Conservation (phyloP, 371 early-diverging fungal species). For the Blakeslea trispora region DNA sequence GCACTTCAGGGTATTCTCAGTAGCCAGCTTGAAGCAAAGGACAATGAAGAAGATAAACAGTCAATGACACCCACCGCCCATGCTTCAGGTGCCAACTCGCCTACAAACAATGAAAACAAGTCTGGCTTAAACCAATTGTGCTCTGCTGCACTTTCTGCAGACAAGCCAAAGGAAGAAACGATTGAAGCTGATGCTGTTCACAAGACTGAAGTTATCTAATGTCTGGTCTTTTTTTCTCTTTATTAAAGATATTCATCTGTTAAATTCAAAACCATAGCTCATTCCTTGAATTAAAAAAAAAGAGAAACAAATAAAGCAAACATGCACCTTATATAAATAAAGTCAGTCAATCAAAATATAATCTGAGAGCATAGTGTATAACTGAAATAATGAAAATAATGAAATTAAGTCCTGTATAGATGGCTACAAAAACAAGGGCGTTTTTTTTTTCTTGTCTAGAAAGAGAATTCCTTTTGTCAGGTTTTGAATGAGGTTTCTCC, state of each 20-base stretch:
- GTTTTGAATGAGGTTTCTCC: too few species aligned
- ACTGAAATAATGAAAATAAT: too few species aligned
- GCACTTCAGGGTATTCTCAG: conserved; percentile 5
- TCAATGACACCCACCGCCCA: conserved; percentile 43
- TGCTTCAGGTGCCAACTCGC: conserved; percentile 39
- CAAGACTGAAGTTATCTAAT: not conserved
- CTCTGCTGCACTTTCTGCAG: conserved; percentile 40
- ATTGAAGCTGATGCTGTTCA: not conserved
- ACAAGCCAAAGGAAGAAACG: conserved; percentile 18
- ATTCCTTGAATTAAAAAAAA: too few species aligned
- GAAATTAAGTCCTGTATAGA: too few species aligned
- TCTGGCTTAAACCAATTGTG: conserved; percentile 49
- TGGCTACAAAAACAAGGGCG: too few species aligned
- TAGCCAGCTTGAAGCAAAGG: conserved; percentile 1
- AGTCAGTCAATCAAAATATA: too few species aligned
- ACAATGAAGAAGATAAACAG: conserved; percentile 20
- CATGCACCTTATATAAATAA: too few species aligned
- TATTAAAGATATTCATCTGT: not conserved
- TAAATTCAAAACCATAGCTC: not conserved
- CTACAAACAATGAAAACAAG: conserved; percentile 34
- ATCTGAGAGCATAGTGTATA: too few species aligned
- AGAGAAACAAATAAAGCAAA: too few species aligned
- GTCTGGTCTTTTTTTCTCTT: not conserved
- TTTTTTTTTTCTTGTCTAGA: too few species aligned
- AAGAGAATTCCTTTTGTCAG: too few species aligned